Evolutionary conservation across 768 basidiomycete species (phyloP).

Genomic region (Termitomyces sp.): DNA sequence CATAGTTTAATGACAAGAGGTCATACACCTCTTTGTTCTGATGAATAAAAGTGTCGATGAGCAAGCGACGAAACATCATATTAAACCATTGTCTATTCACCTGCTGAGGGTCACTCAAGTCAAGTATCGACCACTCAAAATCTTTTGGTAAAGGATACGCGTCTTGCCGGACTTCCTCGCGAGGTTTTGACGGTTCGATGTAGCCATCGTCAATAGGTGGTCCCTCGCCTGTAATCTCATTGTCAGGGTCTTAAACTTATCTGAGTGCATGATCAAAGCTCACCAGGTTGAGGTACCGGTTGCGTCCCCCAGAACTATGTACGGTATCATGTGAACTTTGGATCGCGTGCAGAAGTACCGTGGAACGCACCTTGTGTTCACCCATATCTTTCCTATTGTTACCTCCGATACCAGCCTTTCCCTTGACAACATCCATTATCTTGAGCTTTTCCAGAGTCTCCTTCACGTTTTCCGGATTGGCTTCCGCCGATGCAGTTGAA

Average conservation of each 20-base stretch:
- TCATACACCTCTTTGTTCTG: slow-evolving; percentile 91
- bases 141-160: slow-evolving; percentile 86
- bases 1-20: slow-evolving; percentile 88
- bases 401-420: slow-evolving; percentile 73
- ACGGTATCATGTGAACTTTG: slow-evolving; percentile 1
- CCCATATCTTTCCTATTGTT: slow-evolving; percentile 77
- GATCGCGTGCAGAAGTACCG: not conserved
- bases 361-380: slow-evolving; percentile 71
- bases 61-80: not conserved
- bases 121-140: slow-evolving; percentile 85
- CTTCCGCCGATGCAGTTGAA: slow-evolving; percentile 34
- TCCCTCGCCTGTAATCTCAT: slow-evolving; percentile 45
- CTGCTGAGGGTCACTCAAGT: slow-evolving; percentile 73
- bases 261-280: slow-evolving; percentile 3
- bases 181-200: slow-evolving; percentile 77
- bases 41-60: slow-evolving; percentile 1
- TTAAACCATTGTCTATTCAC: slow-evolving; percentile 28
- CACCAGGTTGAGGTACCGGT: slow-evolving; percentile 88
- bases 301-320: slow-evolving; percentile 94
- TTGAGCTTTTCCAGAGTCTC: slow-evolving; percentile 72
- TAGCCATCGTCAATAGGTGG: slow-evolving; percentile 73
- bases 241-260: not conserved
- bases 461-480: slow-evolving; percentile 62
- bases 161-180: slow-evolving; percentile 80
- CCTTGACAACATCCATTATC: slow-evolving; percentile 80